A percentile compares a stretch with the other conserved stretches of the same genome.
phyloP scores from a whole-genome alignment of 768 basidiomycete species.

The Collybia sordida region DNA sequence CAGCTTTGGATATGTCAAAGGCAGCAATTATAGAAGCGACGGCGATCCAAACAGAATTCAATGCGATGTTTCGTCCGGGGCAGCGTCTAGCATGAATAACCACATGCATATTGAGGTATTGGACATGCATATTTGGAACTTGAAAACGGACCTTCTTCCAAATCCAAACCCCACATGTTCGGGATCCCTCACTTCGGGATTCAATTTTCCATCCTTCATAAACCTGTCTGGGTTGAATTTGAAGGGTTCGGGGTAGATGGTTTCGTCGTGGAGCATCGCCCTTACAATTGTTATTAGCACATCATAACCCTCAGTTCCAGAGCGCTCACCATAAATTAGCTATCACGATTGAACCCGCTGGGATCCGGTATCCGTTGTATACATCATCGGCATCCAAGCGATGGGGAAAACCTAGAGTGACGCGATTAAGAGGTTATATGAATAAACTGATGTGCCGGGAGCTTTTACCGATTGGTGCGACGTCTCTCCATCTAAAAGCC shows the following conservation, averaged over 20 bases:
- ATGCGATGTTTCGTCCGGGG: constrained; percentile 28
- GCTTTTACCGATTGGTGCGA: constrained; percentile 20
- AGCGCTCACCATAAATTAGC: constrained; percentile 27
- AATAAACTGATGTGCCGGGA: background rate
- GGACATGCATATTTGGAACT: too few species aligned
- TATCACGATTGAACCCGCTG: constrained; percentile 26
- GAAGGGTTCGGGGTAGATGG: constrained; percentile 29
- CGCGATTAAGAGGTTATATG: background rate
- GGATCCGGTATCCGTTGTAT: constrained; percentile 36
- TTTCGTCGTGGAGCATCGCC: constrained; percentile 32
- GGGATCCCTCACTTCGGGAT: constrained; percentile 17
- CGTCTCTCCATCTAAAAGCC: constrained; percentile 25
- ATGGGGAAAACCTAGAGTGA: constrained; percentile 27
- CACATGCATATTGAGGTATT: background rate
- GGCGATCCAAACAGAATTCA: constrained; percentile 24
- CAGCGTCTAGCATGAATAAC: constrained; percentile 19
- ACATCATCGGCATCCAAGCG: constrained; percentile 25
- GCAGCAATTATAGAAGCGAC: constrained; percentile 27
- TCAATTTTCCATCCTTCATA: constrained; percentile 23
- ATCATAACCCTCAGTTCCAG: background rate
- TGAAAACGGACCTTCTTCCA: constrained; percentile 13
- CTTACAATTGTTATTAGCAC: constrained; percentile 19
- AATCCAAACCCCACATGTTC: constrained; percentile 21
- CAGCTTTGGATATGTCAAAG: constrained; percentile 25
- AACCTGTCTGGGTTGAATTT: constrained; percentile 38